Evolutionary conservation across 495 filamentous ascomycete genomes (phyloP).

Genomic region (Tuber melanosporum): DNA sequence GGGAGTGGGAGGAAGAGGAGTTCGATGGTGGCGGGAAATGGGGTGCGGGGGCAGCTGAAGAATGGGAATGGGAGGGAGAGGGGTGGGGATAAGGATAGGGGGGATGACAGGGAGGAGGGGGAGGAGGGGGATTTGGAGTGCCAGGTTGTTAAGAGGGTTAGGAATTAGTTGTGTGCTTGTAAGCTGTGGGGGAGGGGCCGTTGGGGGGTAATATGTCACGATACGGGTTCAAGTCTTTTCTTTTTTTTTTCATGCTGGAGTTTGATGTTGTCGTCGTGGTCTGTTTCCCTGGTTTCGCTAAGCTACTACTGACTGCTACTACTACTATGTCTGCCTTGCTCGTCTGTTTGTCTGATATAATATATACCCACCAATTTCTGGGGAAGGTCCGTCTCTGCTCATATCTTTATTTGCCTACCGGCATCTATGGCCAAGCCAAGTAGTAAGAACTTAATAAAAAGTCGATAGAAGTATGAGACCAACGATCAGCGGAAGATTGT

Average conservation of each 20-base stretch:
- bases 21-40: conserved; percentile 19
- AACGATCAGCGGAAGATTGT: neutral
- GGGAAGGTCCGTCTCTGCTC: neutral
- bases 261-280: conserved; percentile 1
- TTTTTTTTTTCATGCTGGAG: neutral
- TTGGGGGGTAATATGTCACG: conserved; percentile 6
- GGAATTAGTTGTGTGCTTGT: conserved; percentile 12
- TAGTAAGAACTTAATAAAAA: neutral
- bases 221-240: conserved; percentile 8
- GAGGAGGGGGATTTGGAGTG: conserved; percentile 25
- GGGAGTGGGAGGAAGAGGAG: conserved; percentile 27
- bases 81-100: conserved; percentile 19
- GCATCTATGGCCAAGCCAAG: neutral
- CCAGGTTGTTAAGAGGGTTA: conserved; percentile 24
- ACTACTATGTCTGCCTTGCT: neutral
- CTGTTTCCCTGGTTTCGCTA: neutral
- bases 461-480: too few species aligned
- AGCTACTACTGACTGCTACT: neutral
- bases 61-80: conserved; percentile 20
- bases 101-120: conserved; percentile 11
- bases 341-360: neutral
- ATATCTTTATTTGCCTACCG: neutral
- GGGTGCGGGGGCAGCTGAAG: conserved; percentile 5
- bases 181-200: neutral
- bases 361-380: neutral